Percentiles rank a stretch among this genome's conserved stretches.
These are phyloP conservation scores for Rhynchospora breviuscula DNA, from an alignment of 176 grass and related monocot genomes.

Conservation along the genomic window DNA sequence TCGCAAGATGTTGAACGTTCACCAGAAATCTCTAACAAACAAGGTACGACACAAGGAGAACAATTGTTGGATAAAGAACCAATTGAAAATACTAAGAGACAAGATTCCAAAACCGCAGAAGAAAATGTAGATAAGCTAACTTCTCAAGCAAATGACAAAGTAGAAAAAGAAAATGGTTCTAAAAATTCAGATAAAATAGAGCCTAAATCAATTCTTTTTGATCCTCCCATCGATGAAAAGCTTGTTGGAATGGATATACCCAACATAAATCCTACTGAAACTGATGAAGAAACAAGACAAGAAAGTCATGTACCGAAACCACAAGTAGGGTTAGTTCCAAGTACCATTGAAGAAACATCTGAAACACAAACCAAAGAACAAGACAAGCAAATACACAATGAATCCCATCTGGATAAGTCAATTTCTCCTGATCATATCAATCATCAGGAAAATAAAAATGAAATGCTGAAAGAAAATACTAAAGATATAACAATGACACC, in stretches of 20 bases:
- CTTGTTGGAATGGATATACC: not conserved
- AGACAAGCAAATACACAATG: not conserved
- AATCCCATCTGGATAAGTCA: not conserved
- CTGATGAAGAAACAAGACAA: not conserved
- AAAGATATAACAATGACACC: not conserved
- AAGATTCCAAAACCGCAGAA: constrained; percentile 2
- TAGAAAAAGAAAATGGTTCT: not conserved
- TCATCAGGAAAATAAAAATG: not conserved
- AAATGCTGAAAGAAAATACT: not conserved
- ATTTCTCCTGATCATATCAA: not conserved
- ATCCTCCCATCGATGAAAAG: not conserved
- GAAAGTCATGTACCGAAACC: not conserved
- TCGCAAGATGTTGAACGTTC: not conserved
- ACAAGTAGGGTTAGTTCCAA: not conserved
- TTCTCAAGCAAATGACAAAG: not conserved
- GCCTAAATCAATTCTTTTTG: constrained; percentile 5
- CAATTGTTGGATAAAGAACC: not conserved
- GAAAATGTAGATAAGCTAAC: not conserved
- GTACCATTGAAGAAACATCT: not conserved
- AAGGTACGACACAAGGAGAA: not conserved
- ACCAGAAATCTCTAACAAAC: constrained; percentile 19
- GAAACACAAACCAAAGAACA: not conserved
- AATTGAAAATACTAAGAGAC: constrained; percentile 1
- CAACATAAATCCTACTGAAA: not conserved
- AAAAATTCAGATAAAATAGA: constrained; percentile 12